Percentiles rank a stretch among this genome's conserved stretches.
Conservation (phyloP, 148 eudicot genomes). For the Chenopodium album region DNA sequence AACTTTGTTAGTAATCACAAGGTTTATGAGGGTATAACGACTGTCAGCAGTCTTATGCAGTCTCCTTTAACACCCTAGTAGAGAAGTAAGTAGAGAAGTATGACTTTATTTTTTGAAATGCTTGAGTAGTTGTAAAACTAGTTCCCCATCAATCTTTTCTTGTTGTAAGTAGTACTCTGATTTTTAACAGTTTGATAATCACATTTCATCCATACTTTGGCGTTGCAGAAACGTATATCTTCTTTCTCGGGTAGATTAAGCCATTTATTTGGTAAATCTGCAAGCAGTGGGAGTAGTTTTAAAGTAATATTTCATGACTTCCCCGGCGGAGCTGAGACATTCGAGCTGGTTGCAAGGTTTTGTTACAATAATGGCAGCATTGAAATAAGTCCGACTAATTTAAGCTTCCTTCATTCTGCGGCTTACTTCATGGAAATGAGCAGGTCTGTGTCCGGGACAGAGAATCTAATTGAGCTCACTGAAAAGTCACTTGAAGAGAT, state of each 20-base stretch:
- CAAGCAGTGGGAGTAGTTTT: constrained; percentile 20
- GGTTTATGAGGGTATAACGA: constrained; percentile 32
- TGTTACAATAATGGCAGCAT: constrained; percentile 61
- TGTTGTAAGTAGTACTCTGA: background rate
- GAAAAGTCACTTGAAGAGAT: constrained; percentile 53
- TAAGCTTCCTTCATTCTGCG: constrained; percentile 37
- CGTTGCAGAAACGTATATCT: constrained; percentile 52
- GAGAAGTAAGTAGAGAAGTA: background rate
- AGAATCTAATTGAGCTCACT: constrained; percentile 49
- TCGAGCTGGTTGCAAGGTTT: constrained; percentile 68
- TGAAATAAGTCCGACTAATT: constrained; percentile 40
- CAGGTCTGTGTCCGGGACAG: constrained; percentile 28
- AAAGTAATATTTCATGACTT: constrained; percentile 76
- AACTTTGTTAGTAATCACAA: constrained; percentile 1
- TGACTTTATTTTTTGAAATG: background rate
- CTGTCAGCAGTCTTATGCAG: constrained; percentile 12
- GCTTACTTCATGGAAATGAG: constrained; percentile 76
- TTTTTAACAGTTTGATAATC: constrained; percentile 9
- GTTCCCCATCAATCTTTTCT: background rate
- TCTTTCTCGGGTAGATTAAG: constrained; percentile 53
- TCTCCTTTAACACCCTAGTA: background rate
- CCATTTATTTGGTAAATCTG: constrained; percentile 46
- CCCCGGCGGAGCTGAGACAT: constrained; percentile 63
- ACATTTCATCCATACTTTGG: background rate
- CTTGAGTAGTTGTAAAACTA: background rate